These are phyloP conservation scores for Rhodotorula paludigena DNA, from an alignment of 768 basidiomycete species.

Conservation along the genomic window DNA sequence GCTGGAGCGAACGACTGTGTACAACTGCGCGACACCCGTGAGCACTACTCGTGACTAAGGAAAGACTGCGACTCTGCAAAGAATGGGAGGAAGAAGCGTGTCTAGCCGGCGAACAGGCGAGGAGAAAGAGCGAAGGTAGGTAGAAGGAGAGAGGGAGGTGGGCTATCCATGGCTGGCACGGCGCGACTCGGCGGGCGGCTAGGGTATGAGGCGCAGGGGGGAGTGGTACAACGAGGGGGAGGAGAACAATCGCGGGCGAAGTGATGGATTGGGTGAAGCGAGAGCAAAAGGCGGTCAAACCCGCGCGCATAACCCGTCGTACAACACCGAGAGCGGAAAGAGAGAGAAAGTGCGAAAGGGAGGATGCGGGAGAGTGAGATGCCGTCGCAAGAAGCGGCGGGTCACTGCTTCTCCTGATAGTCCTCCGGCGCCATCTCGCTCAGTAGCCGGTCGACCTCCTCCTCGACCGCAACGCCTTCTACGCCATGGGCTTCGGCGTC, in stretches of 20 bases:
- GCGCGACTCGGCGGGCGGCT: too few relatives aligned
- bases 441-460: constrained; percentile 35
- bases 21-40: too few relatives aligned
- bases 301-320: neutral
- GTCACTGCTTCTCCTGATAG: neutral
- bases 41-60: too few relatives aligned
- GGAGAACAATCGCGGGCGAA: neutral
- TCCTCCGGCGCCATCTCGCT: constrained; percentile 31
- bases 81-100: too few relatives aligned
- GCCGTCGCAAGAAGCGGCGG: neutral
- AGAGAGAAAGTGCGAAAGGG: too few relatives aligned
- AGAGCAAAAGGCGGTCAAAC: neutral
- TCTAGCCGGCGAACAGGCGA: too few relatives aligned
- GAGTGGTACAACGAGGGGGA: neutral
- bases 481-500: neutral
- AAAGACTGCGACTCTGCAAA: too few relatives aligned
- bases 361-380: too few relatives aligned
- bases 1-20: too few relatives aligned
- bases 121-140: neutral
- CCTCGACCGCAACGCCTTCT: constrained; percentile 19
- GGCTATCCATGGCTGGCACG: neutral
- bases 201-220: too few relatives aligned
- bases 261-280: neutral
- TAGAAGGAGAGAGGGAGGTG: neutral
- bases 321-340: too few relatives aligned